Evolutionary conservation across 495 filamentous ascomycete genomes (phyloP).

Genomic region (Jackrogersella multiformis): DNA sequence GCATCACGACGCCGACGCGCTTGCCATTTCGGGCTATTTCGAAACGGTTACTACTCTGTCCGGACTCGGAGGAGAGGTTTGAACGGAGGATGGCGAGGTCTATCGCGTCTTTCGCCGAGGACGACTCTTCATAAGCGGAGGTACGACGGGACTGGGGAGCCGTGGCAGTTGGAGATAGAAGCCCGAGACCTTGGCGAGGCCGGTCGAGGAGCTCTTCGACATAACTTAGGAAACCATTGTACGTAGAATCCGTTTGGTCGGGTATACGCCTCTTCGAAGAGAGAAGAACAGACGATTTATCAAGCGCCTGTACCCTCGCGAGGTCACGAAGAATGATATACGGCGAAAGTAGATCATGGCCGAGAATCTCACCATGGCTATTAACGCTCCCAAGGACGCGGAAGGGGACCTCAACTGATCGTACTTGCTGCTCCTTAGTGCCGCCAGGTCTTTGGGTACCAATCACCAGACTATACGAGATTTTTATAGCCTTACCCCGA

Average conservation of each 20-base stretch:
- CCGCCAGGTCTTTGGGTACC: slow-evolving; percentile 88
- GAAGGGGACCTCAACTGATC: slow-evolving; percentile 92
- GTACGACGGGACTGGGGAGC: slow-evolving; percentile 63
- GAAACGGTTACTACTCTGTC: slow-evolving; percentile 83
- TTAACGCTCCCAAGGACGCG: slow-evolving; percentile 93
- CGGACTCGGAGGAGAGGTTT: slow-evolving; percentile 67
- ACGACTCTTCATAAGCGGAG: slow-evolving; percentile 56
- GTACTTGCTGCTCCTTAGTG: slow-evolving; percentile 80
- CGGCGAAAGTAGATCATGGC: slow-evolving; percentile 91
- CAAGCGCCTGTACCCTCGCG: slow-evolving; percentile 68
- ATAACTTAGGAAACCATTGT: slow-evolving; percentile 76
- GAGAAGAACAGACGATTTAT: slow-evolving; percentile 42
- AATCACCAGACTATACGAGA: slow-evolving; percentile 89
- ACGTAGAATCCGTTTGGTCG: slow-evolving; percentile 45
- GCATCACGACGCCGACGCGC: slow-evolving; percentile 84
- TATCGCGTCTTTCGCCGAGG: slow-evolving; percentile 83
- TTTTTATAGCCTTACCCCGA: slow-evolving; percentile 92
- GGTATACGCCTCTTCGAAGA: slow-evolving; percentile 23
- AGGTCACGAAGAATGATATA: slow-evolving; percentile 90
- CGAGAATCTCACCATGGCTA: slow-evolving; percentile 66
- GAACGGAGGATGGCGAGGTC: slow-evolving; percentile 86
- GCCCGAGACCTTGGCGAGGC: slow-evolving; percentile 63
- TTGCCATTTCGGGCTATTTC: slow-evolving; percentile 90
- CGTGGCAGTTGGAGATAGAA: slow-evolving; percentile 73
- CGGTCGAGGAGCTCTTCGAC: slow-evolving; percentile 80